Evolutionary conservation across 169 alveolate genomes (phyloP).

Genomic region (Plasmodium fragile): DNA sequence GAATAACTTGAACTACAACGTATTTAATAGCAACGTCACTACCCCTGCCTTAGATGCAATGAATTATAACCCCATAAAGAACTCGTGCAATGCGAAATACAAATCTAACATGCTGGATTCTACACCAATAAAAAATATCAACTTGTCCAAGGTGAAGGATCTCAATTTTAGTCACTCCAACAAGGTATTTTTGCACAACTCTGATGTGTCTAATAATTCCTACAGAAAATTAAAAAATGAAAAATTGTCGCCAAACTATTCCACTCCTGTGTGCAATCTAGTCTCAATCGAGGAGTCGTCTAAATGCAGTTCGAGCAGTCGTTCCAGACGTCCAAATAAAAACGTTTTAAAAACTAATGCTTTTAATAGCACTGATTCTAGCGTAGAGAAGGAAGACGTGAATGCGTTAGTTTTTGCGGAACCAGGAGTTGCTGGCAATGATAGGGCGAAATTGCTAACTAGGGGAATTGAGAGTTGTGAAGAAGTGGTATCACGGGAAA

Average conservation of each 20-base stretch:
- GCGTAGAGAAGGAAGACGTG: slow-evolving; percentile 3
- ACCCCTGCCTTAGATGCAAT: slow-evolving; percentile 30
- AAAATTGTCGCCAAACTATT: slow-evolving; percentile 7
- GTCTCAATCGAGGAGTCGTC: slow-evolving; percentile 12
- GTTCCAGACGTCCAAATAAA: slow-evolving; percentile 9
- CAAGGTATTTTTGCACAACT: slow-evolving; percentile 24
- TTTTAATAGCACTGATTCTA: slow-evolving; percentile 20
- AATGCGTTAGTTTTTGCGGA: slow-evolving; percentile 17
- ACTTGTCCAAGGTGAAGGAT: slow-evolving; percentile 14
- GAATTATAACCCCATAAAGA: slow-evolving; percentile 31
- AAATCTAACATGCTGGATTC: slow-evolving; percentile 30
- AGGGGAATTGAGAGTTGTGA: not conserved
- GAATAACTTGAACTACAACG: slow-evolving; percentile 22
- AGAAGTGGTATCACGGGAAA: not conserved
- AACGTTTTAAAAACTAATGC: slow-evolving; percentile 10
- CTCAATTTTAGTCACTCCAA: slow-evolving; percentile 17
- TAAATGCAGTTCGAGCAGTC: not conserved
- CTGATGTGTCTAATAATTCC: slow-evolving; percentile 49
- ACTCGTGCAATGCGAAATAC: slow-evolving; percentile 11
- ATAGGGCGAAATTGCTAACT: not conserved
- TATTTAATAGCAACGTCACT: slow-evolving; percentile 34
- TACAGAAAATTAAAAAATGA: slow-evolving; percentile 25
- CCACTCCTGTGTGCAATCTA: slow-evolving; percentile 24
- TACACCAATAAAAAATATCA: slow-evolving; percentile 14
- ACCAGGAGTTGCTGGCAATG: not conserved